Evolutionary conservation across 495 filamentous ascomycete genomes (phyloP), one percentile per base, ranked within the genome.

Genomic region (Neohortaea acidophila): DNA sequence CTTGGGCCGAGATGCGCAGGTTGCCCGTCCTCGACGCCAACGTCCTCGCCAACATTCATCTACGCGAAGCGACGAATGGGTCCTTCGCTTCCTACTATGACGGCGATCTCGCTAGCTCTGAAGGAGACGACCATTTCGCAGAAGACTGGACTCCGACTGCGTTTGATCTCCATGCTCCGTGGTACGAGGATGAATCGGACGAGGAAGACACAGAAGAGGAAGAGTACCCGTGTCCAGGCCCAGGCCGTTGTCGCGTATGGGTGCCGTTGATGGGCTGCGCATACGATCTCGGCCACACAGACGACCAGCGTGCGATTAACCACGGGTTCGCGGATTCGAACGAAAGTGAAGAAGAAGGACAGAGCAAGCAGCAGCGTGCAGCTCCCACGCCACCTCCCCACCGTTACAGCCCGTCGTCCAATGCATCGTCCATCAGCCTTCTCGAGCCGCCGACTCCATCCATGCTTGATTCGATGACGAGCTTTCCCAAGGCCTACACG

Each of bases 41-140:
- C 9, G 40, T 50, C 13, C 26, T 62, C 3, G 30, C 38, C 30
- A 51, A 32, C 20, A 45, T 59, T 3, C 50, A 50, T n/a, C 43
- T 53, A 1, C 36, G 43, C 17, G 21, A 38, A 14, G n/a, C 27
- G 3, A 17, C 21, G 26, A 22, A 21, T 13, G 21, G n/a, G n/a
- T n/a, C n/a, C n/a, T n/a, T n/a, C n/a, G n/a, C n/a, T n/a, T n/a
- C n/a, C n/a, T n/a, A n/a, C n/a, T n/a, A n/a, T n/a, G n/a, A n/a
- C n/a, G n/a, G n/a, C n/a, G n/a, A n/a, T n/a, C n/a, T n/a, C n/a
- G n/a, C n/a, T n/a, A n/a, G n/a, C n/a, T n/a, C n/a, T n/a, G n/a
- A n/a, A n/a, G n/a, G n/a, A 14, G 37, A 44, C 6, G 42, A 49
- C 1, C 41, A 49, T 17, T 15, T 9, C 23, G 19, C 36, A 2